phyloP scores from a whole-genome alignment of 2,329 filamentous ascomycete species.

The Lasiodiplodia gonubiensis region DNA sequence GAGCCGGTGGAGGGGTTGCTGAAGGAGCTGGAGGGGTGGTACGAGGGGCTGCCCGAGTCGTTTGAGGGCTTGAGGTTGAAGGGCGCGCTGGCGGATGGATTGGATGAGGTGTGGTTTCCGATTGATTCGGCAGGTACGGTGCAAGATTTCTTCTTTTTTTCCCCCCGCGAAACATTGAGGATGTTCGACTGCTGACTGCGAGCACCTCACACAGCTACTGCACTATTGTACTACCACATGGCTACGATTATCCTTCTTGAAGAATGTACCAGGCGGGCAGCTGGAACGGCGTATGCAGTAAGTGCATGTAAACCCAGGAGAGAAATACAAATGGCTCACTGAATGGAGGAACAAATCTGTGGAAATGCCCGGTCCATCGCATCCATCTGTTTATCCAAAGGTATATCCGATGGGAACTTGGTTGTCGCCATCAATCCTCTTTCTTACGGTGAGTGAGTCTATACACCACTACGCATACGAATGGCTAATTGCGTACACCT shows the following conservation, averaged over 20 bases:
- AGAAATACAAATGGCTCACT: neutral
- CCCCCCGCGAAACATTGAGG: neutral
- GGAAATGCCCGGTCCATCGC: neutral
- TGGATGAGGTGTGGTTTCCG: neutral
- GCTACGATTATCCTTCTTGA: neutral
- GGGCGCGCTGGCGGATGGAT: neutral
- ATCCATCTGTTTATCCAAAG: neutral
- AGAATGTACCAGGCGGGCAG: neutral
- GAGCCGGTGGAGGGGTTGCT: neutral
- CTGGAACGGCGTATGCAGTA: neutral
- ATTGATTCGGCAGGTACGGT: neutral
- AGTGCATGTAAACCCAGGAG: neutral
- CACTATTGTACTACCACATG: neutral
- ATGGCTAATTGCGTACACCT: neutral
- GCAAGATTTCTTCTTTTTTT: neutral
- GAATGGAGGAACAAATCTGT: neutral
- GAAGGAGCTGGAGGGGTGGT: neutral
- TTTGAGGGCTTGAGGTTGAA: neutral
- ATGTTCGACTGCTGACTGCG: neutral
- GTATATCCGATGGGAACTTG: neutral
- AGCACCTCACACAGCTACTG: neutral
- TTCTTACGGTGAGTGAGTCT: neutral
- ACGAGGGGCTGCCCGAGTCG: neutral
- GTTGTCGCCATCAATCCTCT: neutral
- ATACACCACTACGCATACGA: neutral